Evolutionary conservation across 2,329 filamentous ascomycete genomes (phyloP).

Genomic region (Endoconidiophora laricicola): DNA sequence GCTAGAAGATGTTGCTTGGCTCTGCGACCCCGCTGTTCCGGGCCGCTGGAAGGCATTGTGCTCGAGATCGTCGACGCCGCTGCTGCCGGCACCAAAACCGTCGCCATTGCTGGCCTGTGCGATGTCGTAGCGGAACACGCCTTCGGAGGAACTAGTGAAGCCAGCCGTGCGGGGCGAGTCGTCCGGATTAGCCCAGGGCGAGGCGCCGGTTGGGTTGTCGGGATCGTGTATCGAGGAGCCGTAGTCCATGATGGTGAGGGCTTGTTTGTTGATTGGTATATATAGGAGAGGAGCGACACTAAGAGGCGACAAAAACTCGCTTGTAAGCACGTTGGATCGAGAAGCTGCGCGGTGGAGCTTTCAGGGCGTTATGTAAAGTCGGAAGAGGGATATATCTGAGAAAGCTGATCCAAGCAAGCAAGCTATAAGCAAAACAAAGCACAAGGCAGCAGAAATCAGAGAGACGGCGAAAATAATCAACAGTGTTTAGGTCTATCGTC

Average conservation of each 20-base stretch:
- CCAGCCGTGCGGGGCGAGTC: constrained; percentile 20
- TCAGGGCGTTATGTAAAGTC: neutral
- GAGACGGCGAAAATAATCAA: no score
- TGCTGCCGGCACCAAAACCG: neutral
- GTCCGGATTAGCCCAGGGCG: constrained; percentile 39
- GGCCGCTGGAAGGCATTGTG: constrained; percentile 5
- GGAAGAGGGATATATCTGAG: neutral
- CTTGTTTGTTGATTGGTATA: no score
- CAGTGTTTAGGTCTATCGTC: no score
- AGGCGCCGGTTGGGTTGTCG: constrained; percentile 35
- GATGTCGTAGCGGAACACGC: constrained; percentile 2
- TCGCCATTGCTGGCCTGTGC: neutral
- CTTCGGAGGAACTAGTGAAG: neutral
- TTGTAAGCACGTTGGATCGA: neutral
- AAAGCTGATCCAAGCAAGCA: neutral
- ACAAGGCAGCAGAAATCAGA: no score
- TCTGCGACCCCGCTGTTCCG: no score
- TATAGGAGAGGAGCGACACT: no score
- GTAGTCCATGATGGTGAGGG: constrained; percentile 34
- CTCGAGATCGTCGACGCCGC: constrained; percentile 1
- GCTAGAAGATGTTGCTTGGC: neutral
- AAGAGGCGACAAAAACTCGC: no score
- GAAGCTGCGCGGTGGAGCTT: neutral
- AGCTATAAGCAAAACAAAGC: no score
- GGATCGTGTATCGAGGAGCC: constrained; percentile 37